phyloP scores from a whole-genome alignment of 164 flowering plant genomes.

The Tetracentron sinense region DNA sequence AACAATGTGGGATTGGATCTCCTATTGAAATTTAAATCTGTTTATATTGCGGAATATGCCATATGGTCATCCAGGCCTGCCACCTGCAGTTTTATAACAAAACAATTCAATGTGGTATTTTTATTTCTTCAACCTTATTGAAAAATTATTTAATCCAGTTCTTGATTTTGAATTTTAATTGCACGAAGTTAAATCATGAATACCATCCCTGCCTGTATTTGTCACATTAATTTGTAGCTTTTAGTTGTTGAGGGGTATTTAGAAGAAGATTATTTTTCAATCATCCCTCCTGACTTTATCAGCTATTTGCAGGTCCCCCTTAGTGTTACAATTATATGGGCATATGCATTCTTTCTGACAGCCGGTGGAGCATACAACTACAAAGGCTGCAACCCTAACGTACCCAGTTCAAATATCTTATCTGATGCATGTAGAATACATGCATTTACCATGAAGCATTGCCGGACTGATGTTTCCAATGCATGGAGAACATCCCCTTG shows the following conservation, averaged over 20 bases:
- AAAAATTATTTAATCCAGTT: too few relatives aligned
- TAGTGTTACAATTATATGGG: constrained; percentile 70
- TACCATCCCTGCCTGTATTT: too few relatives aligned
- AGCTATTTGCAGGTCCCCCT: constrained; percentile 73
- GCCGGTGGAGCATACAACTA: constrained; percentile 85
- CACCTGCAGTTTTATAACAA: too few relatives aligned
- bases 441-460: constrained; percentile 83
- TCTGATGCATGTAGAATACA: constrained; percentile 67
- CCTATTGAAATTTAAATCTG: too few relatives aligned
- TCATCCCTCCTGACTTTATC: constrained; percentile 7
- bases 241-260: not conserved
- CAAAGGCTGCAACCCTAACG: constrained; percentile 66
- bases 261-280: not conserved
- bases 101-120: too few relatives aligned
- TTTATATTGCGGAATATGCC: too few relatives aligned
- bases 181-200: too few relatives aligned
- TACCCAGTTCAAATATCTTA: constrained; percentile 81
- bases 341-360: constrained; percentile 82
- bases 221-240: not conserved
- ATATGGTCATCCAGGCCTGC: too few relatives aligned
- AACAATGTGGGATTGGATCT: too few relatives aligned
- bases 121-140: too few relatives aligned
- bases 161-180: too few relatives aligned
- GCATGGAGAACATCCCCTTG: constrained; percentile 81
- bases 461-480: constrained; percentile 84